Percentiles rank a stretch among this genome's conserved stretches.
phyloP scores from a whole-genome alignment of 2,329 filamentous ascomycete species.

The Coniochaeta sp. region DNA sequence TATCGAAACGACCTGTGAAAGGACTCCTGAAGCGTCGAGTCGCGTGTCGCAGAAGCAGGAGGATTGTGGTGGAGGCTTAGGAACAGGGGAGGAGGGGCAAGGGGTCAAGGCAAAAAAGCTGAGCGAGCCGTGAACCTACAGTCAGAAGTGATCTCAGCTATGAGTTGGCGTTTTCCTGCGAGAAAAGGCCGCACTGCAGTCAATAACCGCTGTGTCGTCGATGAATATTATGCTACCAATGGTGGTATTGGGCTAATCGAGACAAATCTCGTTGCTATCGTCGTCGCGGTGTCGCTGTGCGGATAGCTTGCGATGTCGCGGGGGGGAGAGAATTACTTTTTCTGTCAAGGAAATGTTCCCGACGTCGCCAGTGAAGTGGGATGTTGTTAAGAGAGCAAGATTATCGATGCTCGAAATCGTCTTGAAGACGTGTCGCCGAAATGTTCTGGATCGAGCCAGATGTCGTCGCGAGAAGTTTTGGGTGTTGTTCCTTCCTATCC shows the following conservation, averaged over 20 bases:
- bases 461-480: not conserved
- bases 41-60: not conserved
- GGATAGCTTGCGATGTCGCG: constrained; percentile 1
- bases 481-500: not conserved
- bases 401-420: not conserved
- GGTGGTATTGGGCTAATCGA: not conserved
- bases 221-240: not conserved
- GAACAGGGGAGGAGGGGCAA: constrained; percentile 2
- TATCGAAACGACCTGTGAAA: not conserved
- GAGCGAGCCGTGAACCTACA: not conserved
- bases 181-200: constrained; percentile 6
- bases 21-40: not conserved
- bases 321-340: constrained; percentile 1
- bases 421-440: constrained; percentile 1
- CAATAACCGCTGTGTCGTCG: not conserved
- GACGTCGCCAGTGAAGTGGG: not conserved
- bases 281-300: not conserved
- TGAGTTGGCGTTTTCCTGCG: constrained; percentile 5
- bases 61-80: not conserved
- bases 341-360: not conserved
- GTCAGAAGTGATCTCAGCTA: constrained; percentile 14
- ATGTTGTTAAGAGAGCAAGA: not conserved
- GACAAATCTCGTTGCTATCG: constrained; percentile 3
- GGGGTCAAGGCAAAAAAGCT: not conserved
- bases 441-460: not conserved